These are phyloP conservation scores for Pythium guiyangense DNA, from an alignment of 352 stramenopile genomes.

Conservation along the genomic window DNA sequence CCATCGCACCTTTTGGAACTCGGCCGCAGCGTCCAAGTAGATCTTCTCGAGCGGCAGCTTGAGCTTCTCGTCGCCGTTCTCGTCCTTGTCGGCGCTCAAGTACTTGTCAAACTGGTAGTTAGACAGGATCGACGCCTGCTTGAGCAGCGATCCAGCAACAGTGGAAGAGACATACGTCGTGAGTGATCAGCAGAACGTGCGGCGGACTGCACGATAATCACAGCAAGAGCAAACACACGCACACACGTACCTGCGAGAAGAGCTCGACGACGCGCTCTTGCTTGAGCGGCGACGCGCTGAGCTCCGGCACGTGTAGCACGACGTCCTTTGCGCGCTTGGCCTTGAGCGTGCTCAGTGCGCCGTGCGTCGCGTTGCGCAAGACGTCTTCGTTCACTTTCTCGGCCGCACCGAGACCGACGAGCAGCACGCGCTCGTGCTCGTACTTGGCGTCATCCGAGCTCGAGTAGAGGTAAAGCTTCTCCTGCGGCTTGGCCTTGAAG, in stretches of 20 bases:
- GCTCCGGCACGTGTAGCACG: constrained; percentile 47
- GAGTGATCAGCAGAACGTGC: too few species aligned
- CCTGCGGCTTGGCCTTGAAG: constrained; percentile 60
- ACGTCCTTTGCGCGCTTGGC: constrained; percentile 49
- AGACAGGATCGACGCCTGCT: constrained; percentile 65
- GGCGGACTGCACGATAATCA: too few species aligned
- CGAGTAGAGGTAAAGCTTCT: constrained; percentile 74
- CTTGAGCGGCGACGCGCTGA: constrained; percentile 23
- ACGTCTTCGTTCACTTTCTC: constrained; percentile 59
- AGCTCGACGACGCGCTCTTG: constrained; percentile 54
- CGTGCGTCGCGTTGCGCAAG: constrained; percentile 66
- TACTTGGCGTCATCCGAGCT: constrained; percentile 28
- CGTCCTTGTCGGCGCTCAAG: constrained; percentile 48
- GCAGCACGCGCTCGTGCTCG: constrained; percentile 50
- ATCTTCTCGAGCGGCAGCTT: constrained; percentile 63
- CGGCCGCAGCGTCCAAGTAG: constrained; percentile 40
- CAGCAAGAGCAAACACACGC: background rate
- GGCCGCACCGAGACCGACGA: constrained; percentile 67
- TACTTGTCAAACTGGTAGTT: constrained; percentile 89
- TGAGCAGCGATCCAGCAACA: background rate
- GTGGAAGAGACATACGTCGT: background rate
- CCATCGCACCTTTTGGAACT: constrained; percentile 47
- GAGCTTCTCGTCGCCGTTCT: constrained; percentile 61
- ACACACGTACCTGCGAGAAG: constrained; percentile 35
- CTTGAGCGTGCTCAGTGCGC: constrained; percentile 42